Evolutionary conservation across 2,329 filamentous ascomycete species (phyloP).

Genomic region (Metarhizium brunneum): DNA sequence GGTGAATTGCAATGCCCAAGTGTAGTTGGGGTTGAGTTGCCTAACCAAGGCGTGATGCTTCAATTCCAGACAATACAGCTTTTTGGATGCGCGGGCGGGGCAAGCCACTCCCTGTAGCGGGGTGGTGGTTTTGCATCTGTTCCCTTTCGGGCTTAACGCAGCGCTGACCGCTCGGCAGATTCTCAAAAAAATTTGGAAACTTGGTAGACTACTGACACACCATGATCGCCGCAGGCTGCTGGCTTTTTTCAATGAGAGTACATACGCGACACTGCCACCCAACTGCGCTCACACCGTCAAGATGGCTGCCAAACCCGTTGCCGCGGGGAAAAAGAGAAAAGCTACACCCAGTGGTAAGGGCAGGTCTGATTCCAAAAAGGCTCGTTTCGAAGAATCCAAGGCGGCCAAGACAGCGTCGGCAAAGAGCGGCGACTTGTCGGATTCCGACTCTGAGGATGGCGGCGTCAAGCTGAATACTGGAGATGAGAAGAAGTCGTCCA

Average conservation of each 20-base stretch:
- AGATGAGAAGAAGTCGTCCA: slow-evolving; percentile 24
- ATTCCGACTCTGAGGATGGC: slow-evolving; percentile 37
- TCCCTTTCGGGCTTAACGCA: slow-evolving; percentile 13
- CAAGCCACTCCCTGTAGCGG: slow-evolving; percentile 13
- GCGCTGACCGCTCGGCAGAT: slow-evolving; percentile 27
- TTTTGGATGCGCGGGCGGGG: neutral
- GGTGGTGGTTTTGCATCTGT: slow-evolving; percentile 6
- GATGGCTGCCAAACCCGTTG: slow-evolving; percentile 41
- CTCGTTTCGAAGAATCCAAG: slow-evolving; percentile 30
- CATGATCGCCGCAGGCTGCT: neutral
- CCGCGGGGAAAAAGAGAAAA: slow-evolving; percentile 49
- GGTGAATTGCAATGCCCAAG: neutral
- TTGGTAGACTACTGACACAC: neutral
- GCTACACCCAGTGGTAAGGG: slow-evolving; percentile 34
- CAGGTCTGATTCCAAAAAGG: slow-evolving; percentile 40
- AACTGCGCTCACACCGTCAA: neutral
- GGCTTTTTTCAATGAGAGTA: neutral
- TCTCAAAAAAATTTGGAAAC: slow-evolving; percentile 12
- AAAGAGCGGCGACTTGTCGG: slow-evolving; percentile 28
- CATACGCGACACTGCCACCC: neutral
- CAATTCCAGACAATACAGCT: neutral
- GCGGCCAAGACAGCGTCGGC: slow-evolving; percentile 23
- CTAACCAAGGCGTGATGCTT: neutral
- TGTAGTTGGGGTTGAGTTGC: neutral
- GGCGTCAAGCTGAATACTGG: slow-evolving; percentile 36